Conservation (phyloP, 2,329 filamentous ascomycete genomes). For the Fusarium brachygibbosum region DNA sequence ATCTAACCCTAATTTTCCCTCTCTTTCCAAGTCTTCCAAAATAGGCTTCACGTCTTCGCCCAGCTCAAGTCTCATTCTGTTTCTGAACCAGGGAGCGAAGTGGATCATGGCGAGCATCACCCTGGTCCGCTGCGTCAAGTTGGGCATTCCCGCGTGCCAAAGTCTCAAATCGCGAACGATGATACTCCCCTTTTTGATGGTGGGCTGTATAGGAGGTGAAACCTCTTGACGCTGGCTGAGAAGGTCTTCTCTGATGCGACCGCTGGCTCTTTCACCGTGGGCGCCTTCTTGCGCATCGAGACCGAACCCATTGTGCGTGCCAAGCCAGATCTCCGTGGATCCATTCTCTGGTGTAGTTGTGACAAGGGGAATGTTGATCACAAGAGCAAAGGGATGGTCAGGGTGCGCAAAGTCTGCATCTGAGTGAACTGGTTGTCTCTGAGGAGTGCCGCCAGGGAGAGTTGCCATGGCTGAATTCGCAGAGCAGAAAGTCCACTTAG, state of each 20-base stretch:
- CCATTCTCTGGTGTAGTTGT: constrained; percentile 66
- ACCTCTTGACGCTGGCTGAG: constrained; percentile 55
- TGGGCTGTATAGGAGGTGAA: constrained; percentile 63
- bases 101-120: constrained; percentile 73
- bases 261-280: constrained; percentile 66
- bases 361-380: constrained; percentile 67
- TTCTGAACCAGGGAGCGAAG: constrained; percentile 70
- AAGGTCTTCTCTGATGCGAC: constrained; percentile 60
- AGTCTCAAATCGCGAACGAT: constrained; percentile 71
- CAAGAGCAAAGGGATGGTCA: constrained; percentile 66
- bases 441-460: constrained; percentile 54
- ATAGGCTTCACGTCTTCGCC: constrained; percentile 62
- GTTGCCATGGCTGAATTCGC: constrained; percentile 70
- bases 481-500: constrained; percentile 70
- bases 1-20: constrained; percentile 57
- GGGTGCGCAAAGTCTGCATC: constrained; percentile 72
- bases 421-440: constrained; percentile 69
- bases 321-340: constrained; percentile 71
- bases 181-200: constrained; percentile 67
- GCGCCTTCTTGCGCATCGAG: constrained; percentile 61
- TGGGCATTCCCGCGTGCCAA: constrained; percentile 76
- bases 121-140: constrained; percentile 62
- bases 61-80: constrained; percentile 69
- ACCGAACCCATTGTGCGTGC: constrained; percentile 60
- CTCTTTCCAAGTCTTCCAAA: constrained; percentile 60